A percentile compares a stretch with the other conserved stretches of the same genome.
phyloP scores from a whole-genome alignment of 2,329 filamentous ascomycete genomes.

The Biscogniauxia sp. region DNA sequence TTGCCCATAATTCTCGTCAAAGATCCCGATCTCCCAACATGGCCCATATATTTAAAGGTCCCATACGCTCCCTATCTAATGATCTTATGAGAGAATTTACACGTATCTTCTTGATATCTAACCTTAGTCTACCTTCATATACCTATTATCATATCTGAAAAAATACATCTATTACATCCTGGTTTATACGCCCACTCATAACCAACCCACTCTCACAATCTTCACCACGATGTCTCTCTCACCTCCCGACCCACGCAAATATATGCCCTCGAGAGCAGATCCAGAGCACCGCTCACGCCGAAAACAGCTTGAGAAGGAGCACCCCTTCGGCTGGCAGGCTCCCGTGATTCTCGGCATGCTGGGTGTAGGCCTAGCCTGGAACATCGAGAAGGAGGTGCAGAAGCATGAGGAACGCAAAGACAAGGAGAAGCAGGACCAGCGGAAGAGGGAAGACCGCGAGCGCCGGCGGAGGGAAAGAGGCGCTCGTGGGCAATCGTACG shows the following conservation, averaged over 20 bases:
- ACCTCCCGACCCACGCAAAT: conserved; percentile 25
- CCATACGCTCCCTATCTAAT: background rate
- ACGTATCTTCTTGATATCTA: too few species aligned
- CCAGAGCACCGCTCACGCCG: conserved; percentile 35
- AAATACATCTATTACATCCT: too few species aligned
- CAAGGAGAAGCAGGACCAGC: conserved; percentile 22
- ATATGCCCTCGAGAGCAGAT: conserved; percentile 38
- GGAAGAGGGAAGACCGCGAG: conserved; percentile 20
- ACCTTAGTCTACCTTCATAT: too few species aligned
- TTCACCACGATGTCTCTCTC: conserved; percentile 7
- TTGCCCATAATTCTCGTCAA: background rate
- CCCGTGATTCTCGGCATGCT: conserved; percentile 26
- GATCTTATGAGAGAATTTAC: too few species aligned
- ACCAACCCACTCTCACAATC: background rate
- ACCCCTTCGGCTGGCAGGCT: conserved; percentile 41
- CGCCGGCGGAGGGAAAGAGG: conserved; percentile 13
- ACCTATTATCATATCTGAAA: too few species aligned
- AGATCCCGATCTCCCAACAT: background rate
- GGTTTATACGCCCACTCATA: too few species aligned
- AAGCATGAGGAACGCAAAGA: conserved; percentile 34
- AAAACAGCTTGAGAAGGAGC: conserved; percentile 40
- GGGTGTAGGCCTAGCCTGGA: conserved; percentile 39
- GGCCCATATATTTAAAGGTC: background rate
- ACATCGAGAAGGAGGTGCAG: conserved; percentile 39
- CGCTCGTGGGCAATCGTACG: conserved; percentile 8